Conservation (phyloP, 2,329 filamentous ascomycete species). For the Conoideocrella luteorostrata region DNA sequence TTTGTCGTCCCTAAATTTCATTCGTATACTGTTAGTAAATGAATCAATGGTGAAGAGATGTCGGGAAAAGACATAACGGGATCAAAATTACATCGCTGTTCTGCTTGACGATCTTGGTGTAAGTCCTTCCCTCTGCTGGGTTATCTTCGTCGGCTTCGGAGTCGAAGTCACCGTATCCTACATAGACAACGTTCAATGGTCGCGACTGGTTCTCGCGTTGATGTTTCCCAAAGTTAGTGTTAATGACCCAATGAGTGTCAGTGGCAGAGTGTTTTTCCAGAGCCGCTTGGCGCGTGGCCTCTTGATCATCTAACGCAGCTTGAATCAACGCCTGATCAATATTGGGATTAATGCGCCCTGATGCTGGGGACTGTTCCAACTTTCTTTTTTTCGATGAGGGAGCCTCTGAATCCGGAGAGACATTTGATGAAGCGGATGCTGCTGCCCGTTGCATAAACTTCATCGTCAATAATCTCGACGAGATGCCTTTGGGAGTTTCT, state of each 20-base stretch:
- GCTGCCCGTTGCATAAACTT: constrained; percentile 95
- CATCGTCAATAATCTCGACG: constrained; percentile 84
- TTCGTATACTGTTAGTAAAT: not conserved
- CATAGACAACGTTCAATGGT: constrained; percentile 52
- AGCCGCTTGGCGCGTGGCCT: constrained; percentile 55
- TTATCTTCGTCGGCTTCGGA: constrained; percentile 29
- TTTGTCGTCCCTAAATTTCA: constrained; percentile 11
- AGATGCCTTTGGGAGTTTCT: constrained; percentile 62
- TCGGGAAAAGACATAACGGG: not conserved
- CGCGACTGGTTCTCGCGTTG: constrained; percentile 24
- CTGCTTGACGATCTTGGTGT: constrained; percentile 24
- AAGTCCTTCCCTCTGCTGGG: constrained; percentile 28
- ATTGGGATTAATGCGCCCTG: constrained; percentile 28
- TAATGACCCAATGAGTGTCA: constrained; percentile 72
- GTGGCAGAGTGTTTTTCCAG: constrained; percentile 57
- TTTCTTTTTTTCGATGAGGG: constrained; percentile 60
- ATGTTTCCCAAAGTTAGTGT: constrained; percentile 30
- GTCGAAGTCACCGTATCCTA: constrained; percentile 47
- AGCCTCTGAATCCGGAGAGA: constrained; percentile 41
- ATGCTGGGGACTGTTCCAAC: constrained; percentile 28
- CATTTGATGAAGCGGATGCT: constrained; percentile 45
- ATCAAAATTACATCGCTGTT: constrained; percentile 18
- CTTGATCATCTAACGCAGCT: constrained; percentile 59
- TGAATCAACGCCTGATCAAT: constrained; percentile 55
- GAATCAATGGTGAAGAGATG: not conserved